These are phyloP conservation scores for Blattamonas nauphoetae DNA, from an alignment of 78 protist species.

Conservation along the genomic window DNA sequence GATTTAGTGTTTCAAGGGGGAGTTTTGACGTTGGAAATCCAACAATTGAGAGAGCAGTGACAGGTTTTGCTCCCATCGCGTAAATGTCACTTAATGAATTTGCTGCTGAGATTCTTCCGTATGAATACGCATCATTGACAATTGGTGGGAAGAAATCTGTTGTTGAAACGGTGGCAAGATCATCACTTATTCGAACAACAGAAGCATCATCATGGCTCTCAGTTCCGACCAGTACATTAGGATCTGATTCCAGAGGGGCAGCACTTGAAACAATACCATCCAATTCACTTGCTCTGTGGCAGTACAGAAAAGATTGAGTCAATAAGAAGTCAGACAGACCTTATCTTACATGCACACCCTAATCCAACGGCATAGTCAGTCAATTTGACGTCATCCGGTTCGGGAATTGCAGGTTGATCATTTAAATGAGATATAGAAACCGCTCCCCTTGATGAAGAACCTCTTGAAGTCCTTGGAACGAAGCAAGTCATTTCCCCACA, in stretches of 20 bases:
- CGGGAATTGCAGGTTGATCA: not conserved
- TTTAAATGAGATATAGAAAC: not conserved
- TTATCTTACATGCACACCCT: slow-evolving; percentile 31
- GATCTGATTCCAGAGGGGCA: no score
- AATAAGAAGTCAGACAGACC: slow-evolving; percentile 3
- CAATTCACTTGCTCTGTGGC: no score
- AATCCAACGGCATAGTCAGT: slow-evolving; percentile 8
- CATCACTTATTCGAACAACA: not conserved
- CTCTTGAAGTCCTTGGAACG: not conserved
- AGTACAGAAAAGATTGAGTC: no score
- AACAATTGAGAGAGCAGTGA: slow-evolving; percentile 6
- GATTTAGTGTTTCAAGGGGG: not conserved
- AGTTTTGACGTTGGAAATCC: not conserved
- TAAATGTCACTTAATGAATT: slow-evolving; percentile 35
- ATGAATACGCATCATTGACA: slow-evolving; percentile 16
- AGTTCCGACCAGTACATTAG: slow-evolving; percentile 13
- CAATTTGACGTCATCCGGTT: not conserved
- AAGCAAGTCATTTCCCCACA: not conserved
- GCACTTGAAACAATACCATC: no score
- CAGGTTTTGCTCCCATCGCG: slow-evolving; percentile 28
- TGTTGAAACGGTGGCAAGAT: slow-evolving; percentile 10
- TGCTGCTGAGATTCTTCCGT: slow-evolving; percentile 36
- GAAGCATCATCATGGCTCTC: slow-evolving; percentile 18
- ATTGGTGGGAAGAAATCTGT: slow-evolving; percentile 10
- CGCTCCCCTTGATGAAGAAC: not conserved